Base-by-base conservation (phyloP, 176 grass and related monocot species). In the Zizania latifolia region DNA sequence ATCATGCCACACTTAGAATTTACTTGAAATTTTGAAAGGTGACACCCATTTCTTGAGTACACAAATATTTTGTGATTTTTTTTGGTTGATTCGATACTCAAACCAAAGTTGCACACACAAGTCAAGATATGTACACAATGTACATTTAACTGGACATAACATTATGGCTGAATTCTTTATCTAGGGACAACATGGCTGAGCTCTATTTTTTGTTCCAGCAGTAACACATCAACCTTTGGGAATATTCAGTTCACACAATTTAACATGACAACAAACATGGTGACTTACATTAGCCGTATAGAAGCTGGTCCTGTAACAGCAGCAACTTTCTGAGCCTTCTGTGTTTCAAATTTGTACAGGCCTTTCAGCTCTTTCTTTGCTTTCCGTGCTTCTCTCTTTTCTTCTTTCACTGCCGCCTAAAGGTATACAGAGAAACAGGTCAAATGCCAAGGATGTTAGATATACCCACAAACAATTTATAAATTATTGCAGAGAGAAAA, bases 341-440 rank as follows among this genome's bases (percentile, higher is more conserved):
- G 86, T 19, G 78, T 79, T 90, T 99, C 95, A 67, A 65, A 81
- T 81, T 82, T 99, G 74, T 99, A 99, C 39, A 99, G 43, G 46
- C 73, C 91, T 88, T 90, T 99, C 35, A 99, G 79, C 66, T 99
- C 91, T 84, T 94, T 99, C 95, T 99, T 99, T 19, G 68, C 38
- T 78, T 74, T 86, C 12, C 95, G 89, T 75, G 95, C 91, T 85
- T 92, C 80, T 74, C 70, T 90, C 74, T 66, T 94, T 69, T 92
- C 95, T 69, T 86, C 78, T 89, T 99, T 99, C 76, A 94, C 77
- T 74, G 89, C 84, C 1, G 39, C 73, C 95, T 99, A 54, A 23
- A 83, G 31, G 40, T 69, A 41, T 15, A 57, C 67, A 81, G 17
- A 59, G 19, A 58, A 39, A 9, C 19, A 53, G 5, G 19, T 10